Percentiles rank a stretch among this genome's conserved stretches.
Conservation (phyloP, 441 rosid species). For the Eruca vesicaria region DNA sequence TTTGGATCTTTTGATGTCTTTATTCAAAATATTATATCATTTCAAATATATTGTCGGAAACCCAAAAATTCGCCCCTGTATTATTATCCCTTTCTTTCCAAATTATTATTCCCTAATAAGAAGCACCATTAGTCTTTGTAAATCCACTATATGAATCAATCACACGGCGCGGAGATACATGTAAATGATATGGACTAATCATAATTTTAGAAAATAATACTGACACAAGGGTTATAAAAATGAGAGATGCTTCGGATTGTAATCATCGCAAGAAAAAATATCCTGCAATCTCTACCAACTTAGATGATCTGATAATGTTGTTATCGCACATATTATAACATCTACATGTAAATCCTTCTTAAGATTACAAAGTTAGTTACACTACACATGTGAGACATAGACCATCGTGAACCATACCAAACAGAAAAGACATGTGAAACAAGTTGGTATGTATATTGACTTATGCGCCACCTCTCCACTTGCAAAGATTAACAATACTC, state of each 20-base stretch:
- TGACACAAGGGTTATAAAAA: conserved; percentile 19
- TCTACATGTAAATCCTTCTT: conserved; percentile 29
- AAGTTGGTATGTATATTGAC: conserved; percentile 33
- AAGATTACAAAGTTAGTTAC: conserved; percentile 10
- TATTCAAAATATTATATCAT: conserved; percentile 25
- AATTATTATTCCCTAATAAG: conserved; percentile 15
- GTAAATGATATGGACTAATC: conserved; percentile 12
- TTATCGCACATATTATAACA: neutral
- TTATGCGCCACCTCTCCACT: conserved; percentile 26
- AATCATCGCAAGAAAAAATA: conserved; percentile 7
- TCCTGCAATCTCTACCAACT: conserved; percentile 21
- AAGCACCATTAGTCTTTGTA: neutral
- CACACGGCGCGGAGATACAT: conserved; percentile 24
- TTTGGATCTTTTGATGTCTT: conserved; percentile 29
- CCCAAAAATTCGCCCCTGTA: neutral
- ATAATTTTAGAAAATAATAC: conserved; percentile 1
- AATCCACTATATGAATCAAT: conserved; percentile 6
- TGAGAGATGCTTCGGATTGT: conserved; percentile 26
- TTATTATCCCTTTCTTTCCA: neutral
- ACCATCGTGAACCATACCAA: conserved; percentile 24
- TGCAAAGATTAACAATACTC: conserved; percentile 13
- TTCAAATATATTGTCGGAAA: conserved; percentile 33
- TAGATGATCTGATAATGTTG: conserved; percentile 7
- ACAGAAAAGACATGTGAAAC: conserved; percentile 30
- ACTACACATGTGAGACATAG: conserved; percentile 30